Evolutionary conservation across 2,329 filamentous ascomycete genomes (phyloP), one percentile per base, ranked within the genome.

Genomic region (Botryotinia convoluta): DNA sequence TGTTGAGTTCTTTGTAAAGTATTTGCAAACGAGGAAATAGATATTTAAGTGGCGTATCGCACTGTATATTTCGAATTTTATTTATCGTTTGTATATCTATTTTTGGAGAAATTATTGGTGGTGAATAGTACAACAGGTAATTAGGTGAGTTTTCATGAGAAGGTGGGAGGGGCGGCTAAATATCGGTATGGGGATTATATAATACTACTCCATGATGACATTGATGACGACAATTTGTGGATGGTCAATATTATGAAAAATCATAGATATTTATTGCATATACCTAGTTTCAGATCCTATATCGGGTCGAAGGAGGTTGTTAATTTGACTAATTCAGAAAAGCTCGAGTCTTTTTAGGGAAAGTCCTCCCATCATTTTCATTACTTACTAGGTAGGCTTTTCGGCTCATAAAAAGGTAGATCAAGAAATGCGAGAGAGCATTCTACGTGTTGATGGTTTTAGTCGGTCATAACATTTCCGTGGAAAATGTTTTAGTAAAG

Each of bases 101-200:
- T 42, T 68, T 29, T 57, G 14, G 54, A 69, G 12, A 42, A 42
- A 42, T 57, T 57, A 7, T 57, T 42, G 48, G 37, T 68, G 35
- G n/a, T 69, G n/a, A 42, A 69, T 29, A 69, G 29, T 42, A 26
- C 16, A 42, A 39, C 35, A 22, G 22, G 39, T 42, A 5, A 32
- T 26, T 42, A 57, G n/a, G 65, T 57, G 48, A 69, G 48, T 59
- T 69, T 69, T 69, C 37, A 57, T 59, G 48, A 57, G 35, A 69
- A 57, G 65, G 65, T 57, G 65, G 35, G 48, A 69, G 26, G 3
- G 5, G 8, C 48, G 65, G 51, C 10, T 57, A 57, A 57, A 69
- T 4, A 12, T 69, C 48, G 65, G 65, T 6, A 5, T 16, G 4
- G 7, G n/a, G 37, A 69, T 69, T 57, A 57, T 57, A n/a, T 69